Evolutionary conservation across 768 basidiomycete species (phyloP), one percentile per base, ranked within the genome.

Genomic region (Boletus pseudopeckii): DNA sequence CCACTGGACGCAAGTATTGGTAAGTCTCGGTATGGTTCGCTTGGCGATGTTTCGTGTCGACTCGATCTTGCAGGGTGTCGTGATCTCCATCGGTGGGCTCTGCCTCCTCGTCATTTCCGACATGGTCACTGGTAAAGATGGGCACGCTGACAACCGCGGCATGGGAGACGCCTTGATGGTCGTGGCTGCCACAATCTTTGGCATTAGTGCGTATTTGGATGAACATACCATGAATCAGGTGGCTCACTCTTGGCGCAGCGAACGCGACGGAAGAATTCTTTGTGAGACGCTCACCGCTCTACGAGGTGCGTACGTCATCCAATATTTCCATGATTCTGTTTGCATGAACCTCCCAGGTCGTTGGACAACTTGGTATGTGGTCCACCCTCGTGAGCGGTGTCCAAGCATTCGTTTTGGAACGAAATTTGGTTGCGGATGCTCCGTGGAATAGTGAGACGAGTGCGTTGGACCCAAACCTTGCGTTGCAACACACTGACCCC

Each of bases 221-320:
- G 15, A 17, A 28, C 38, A n/a, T 8, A 1, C 18, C 26, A 6
- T 7, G 37, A 7, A 36, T 7, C 13, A 17, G 10, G 18, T 9
- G 36, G 45, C 45, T 61, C 60, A 52, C 54, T n/a, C 38, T 13
- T 50, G 37, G 6, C 24, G 39, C 61, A 92, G 90, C 87, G 17
- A 93, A 93, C 56, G 87, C 92, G 8, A 90, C 89, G 0, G 92
- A 94, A 67, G 92, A 93, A 62, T 89, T 88, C 68, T 83, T 93
- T 57, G 92, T 93, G 37, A 81, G 91, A 53, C 81, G 76, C 52
- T 78, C 83, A 9, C 92, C 91, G 3, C 74, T 94, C 33, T 92
- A 91, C 62, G 92, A 93, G 73, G 84, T 78, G 36, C 4, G 61
- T 43, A 20, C 42, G 4, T 43, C 13, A 5, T 40, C 38, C n/a